A percentile compares a stretch with the other conserved stretches of the same genome.
These are phyloP conservation scores for Dactylellina sp. DNA, from an alignment of 2,329 filamentous ascomycete genomes.

Conservation along the genomic window DNA sequence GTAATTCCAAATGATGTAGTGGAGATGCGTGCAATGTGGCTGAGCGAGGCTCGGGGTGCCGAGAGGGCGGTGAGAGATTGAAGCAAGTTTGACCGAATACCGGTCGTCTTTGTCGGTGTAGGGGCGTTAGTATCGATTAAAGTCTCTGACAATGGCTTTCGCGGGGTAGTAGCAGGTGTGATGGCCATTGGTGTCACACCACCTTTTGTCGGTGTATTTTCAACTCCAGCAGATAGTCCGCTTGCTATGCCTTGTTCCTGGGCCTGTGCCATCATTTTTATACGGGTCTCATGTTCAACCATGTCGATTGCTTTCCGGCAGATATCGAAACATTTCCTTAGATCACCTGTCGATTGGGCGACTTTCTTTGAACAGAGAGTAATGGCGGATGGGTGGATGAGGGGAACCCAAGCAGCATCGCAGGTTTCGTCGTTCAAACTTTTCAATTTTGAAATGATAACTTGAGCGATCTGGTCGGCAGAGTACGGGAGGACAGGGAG, in stretches of 20 bases:
- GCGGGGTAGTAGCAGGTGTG: conserved; percentile 29
- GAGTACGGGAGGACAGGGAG: conserved; percentile 94
- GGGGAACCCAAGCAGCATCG: conserved; percentile 76
- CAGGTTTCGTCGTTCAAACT: conserved; percentile 70
- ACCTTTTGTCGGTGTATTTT: conserved; percentile 63
- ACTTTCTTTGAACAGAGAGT: conserved; percentile 95
- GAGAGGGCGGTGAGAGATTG: conserved; percentile 64
- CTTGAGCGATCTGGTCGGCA: conserved; percentile 83
- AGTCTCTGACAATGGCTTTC: conserved; percentile 74
- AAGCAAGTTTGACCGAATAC: conserved; percentile 31
- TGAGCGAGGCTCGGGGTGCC: conserved; percentile 88
- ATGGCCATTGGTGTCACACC: conserved; percentile 35
- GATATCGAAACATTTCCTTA: conserved; percentile 95
- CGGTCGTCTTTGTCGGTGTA: conserved; percentile 14
- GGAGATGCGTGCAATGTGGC: conserved; percentile 91
- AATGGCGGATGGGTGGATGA: conserved; percentile 92
- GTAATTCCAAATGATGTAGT: conserved; percentile 91
- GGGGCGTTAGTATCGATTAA: conserved; percentile 80
- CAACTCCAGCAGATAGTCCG: conserved; percentile 61
- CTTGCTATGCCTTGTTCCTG: conserved; percentile 69
- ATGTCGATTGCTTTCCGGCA: conserved; percentile 89
- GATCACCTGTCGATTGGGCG: conserved; percentile 89
- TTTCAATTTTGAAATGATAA: conserved; percentile 85
- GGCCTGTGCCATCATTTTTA: conserved; percentile 74
- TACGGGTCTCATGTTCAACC: conserved; percentile 85